phyloP scores from a whole-genome alignment of 2,329 filamentous ascomycete species.

The Salinomyces thailandicus region DNA sequence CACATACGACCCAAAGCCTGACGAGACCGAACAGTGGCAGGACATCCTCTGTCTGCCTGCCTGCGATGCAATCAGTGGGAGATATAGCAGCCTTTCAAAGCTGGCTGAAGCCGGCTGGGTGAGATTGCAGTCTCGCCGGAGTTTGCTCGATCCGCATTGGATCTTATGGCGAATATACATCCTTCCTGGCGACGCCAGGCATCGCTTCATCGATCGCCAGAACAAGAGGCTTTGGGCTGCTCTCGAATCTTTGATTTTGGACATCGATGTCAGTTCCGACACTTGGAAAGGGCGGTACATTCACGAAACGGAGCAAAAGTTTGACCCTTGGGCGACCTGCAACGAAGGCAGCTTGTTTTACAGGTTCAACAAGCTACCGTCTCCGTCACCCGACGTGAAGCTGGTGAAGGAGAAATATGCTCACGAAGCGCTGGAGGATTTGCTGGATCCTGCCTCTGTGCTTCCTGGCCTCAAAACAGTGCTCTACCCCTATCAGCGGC shows the following conservation, averaged over 20 bases:
- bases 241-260: conserved; percentile 40
- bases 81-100: conserved; percentile 2
- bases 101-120: conserved; percentile 10
- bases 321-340: conserved; percentile 32
- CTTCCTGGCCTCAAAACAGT: conserved; percentile 51
- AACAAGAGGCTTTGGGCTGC: conserved; percentile 36
- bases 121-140: conserved; percentile 8
- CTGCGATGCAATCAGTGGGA: too few species aligned
- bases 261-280: conserved; percentile 45
- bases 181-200: conserved; percentile 42
- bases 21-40: background rate
- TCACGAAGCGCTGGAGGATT: conserved; percentile 43
- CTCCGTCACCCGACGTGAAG: conserved; percentile 49
- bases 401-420: conserved; percentile 41
- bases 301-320: conserved; percentile 14
- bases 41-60: background rate
- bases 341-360: conserved; percentile 51
- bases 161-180: conserved; percentile 18
- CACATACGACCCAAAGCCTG: background rate
- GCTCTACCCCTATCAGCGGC: conserved; percentile 68
- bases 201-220: conserved; percentile 42
- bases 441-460: conserved; percentile 40
- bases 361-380: conserved; percentile 63
- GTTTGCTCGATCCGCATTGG: conserved; percentile 1
- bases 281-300: conserved; percentile 45